A percentile compares a stretch with the other conserved stretches of the same genome.
phyloP scores from a whole-genome alignment of 2,329 filamentous ascomycete genomes.

The Emergomyces pasteurianus region DNA sequence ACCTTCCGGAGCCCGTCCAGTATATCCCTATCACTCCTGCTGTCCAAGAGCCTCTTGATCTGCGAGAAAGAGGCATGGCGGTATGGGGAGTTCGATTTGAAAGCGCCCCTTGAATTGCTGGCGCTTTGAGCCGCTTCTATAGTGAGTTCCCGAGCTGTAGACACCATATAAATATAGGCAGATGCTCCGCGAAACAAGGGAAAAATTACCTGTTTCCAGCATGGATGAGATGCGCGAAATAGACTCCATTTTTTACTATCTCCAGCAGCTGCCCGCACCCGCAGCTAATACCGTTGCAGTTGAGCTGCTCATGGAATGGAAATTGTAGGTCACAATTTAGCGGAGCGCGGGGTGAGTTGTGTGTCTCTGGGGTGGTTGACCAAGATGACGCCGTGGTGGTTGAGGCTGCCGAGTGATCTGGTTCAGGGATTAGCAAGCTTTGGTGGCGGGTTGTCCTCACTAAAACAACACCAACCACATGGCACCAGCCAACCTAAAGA shows the following conservation, averaged over 20 bases:
- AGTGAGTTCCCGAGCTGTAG: conserved; percentile 81
- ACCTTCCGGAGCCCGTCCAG: conserved; percentile 83
- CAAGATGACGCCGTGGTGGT: neutral
- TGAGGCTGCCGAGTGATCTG: neutral
- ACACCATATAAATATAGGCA: conserved; percentile 10
- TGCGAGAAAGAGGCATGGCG: conserved; percentile 64
- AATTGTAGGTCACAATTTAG: neutral
- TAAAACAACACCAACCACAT: neutral
- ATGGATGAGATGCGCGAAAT: conserved; percentile 87
- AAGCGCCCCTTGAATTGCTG: conserved; percentile 38
- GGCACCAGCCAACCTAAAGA: neutral
- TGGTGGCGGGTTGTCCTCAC: neutral
- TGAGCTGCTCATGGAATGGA: neutral
- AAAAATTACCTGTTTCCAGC: conserved; percentile 70
- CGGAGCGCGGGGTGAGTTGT: neutral
- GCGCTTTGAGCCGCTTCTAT: conserved; percentile 92
- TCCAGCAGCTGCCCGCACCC: neutral
- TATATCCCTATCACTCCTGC: conserved; percentile 82
- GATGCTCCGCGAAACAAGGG: neutral
- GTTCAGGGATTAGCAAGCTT: neutral
- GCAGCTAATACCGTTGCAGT: neutral
- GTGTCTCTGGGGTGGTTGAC: neutral
- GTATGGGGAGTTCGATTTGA: conserved; percentile 46
- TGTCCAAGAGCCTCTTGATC: conserved; percentile 90
- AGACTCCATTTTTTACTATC: conserved; percentile 61